Base-by-base conservation (phyloP, 1,284 basidiomycete genomes). In the Cryptococcus amylolentus region DNA sequence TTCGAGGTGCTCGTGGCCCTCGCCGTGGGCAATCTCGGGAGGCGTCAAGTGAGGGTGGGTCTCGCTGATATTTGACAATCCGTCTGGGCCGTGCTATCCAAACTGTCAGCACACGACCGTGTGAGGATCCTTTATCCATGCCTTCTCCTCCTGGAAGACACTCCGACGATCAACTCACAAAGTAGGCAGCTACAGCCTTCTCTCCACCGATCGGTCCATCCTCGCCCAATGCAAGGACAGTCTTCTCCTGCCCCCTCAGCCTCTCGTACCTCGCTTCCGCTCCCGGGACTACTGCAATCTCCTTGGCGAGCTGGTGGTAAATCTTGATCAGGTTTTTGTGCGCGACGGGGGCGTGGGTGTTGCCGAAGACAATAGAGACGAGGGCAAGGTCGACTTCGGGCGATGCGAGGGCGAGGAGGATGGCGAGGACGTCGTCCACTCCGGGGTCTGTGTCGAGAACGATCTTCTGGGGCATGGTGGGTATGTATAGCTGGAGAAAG, bases 341-440 rank as follows among this genome's bases (percentile, higher is more conserved):
- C 46, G 74, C 71, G 58, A 70, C 71, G 31, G 73, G 72, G 18
- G 81, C 70, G 67, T 90, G 85, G 1, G 87, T 88, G 67, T 89
- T 90, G 26, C 90, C 91, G 68, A 87, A 93, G 1, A 88, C 85
- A 38, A 66, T 65, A 45, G 62, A 64, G 49, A 64, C 67, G 52
- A 62, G 49, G 9, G 56, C 39, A 43, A 62, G 53, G 54, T 56
- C 45, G 9, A 61, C 35, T 46, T 60, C 59, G 26, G 53, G 58
- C 49, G 69, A 66, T 23, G 69, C 61, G 40, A 71, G 62, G 14
- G 62, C 67, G n/a, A 78, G 68, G 51, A 79, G 66, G 60, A 78
- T 86, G 40, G 92, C 92, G 46, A 95, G 75, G 40, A 86, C 82
- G 73, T 98, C 94, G 77, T 98, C 94, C 3, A 96, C 89, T 47